Evolutionary conservation across 2,329 filamentous ascomycete species (phyloP), one percentile per base, ranked within the genome.

Genomic region (Calonectria multiphialidica): DNA sequence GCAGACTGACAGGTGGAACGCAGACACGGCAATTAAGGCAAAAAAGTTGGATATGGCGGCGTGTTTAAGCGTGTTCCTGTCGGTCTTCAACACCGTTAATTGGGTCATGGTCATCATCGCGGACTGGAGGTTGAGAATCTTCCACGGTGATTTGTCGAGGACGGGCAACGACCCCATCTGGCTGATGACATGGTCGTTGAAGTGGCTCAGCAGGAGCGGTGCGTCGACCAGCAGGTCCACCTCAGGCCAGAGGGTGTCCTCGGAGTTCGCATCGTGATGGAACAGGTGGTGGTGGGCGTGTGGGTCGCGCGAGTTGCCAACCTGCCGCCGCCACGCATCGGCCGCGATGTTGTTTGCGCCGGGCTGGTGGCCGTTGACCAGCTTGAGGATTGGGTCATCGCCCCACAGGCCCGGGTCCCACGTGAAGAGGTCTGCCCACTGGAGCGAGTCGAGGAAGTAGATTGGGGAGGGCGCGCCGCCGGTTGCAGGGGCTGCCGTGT

Each of bases 111-210:
- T 77, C 74, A 77, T 76, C 21, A 76, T 64, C 0, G 76, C 75
- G 0, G 74, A 77, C 0, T 76, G 76, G n/a, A 76, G 73, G 5
- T 77, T 74, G 0, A 77, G 64, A 1, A 73, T 77, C 5, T 53
- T 75, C 76, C 76, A 77, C 1, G 76, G 74, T 1, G 76, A 77
- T 5, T 77, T 77, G 23, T 77, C 75, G 12, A 76, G 77, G 9
- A 77, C 77, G 1, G 76, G 76, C 0, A 77, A 45, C 12, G 76
- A 77, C 0, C 76, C 76, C 76, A 77, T 77, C 6, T 77, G 75
- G 10, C 64, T 74, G 15, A 77, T 77, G 23, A 77, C 76, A 1
- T 77, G 72, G 65, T 77, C 65, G 47, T 77, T 77, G 25, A 77
- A 77, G n/a, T 77, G 76, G 5, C 69, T 71, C 0, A 77, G 16